Evolutionary conservation across 805 yeast genomes (phyloP).

Genomic region (Candida vaughaniae): DNA sequence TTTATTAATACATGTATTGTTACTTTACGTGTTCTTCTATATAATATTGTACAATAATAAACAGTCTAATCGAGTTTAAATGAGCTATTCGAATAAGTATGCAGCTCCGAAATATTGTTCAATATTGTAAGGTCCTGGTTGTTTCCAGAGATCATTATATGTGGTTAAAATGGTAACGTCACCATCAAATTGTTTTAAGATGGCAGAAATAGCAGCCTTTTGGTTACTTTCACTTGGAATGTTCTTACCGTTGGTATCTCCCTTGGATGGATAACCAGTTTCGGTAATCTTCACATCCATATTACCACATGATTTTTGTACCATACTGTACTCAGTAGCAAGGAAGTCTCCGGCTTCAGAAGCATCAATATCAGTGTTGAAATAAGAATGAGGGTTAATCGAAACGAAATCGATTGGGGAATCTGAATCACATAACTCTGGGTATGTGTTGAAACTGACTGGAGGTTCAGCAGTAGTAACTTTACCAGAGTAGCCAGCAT

Average conservation of each 20-base stretch:
- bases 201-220: constrained; percentile 60
- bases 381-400: constrained; percentile 84
- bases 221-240: constrained; percentile 74
- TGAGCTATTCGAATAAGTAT: constrained; percentile 26
- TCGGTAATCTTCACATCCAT: constrained; percentile 67
- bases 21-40: background rate
- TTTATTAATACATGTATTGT: constrained; percentile 1
- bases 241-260: constrained; percentile 68
- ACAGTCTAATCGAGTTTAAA: background rate
- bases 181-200: constrained; percentile 56
- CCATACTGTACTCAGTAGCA: constrained; percentile 56
- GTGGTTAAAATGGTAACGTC: constrained; percentile 74
- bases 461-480: constrained; percentile 92
- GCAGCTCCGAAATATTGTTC: constrained; percentile 85
- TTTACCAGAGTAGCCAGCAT: constrained; percentile 74
- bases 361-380: constrained; percentile 63
- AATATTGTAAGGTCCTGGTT: constrained; percentile 77
- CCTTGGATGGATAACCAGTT: constrained; percentile 86
- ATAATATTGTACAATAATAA: constrained; percentile 7
- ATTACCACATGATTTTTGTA: constrained; percentile 54
- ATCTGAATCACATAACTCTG: constrained; percentile 59
- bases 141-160: constrained; percentile 85
- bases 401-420: constrained; percentile 81
- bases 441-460: constrained; percentile 59
- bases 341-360: constrained; percentile 70